Base-by-base conservation (phyloP, 148 eudicot species). In the Hydrangea macrophylla region DNA sequence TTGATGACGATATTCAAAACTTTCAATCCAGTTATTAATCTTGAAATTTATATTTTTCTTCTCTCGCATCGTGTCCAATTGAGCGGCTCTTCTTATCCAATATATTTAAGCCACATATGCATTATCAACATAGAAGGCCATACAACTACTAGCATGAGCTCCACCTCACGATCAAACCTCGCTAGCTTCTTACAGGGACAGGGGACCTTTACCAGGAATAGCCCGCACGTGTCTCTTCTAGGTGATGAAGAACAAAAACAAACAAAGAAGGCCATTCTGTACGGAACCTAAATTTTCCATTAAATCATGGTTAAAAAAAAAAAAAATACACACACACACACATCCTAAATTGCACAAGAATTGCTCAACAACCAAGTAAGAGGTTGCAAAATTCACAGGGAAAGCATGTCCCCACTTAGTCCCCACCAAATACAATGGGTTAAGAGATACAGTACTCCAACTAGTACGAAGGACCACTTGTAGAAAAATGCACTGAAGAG, bases 381-480 rank as follows among this genome's bases (percentile, higher is more conserved):
- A 22, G 33, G 28, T 11, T 26, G 1, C 22, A 13, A 2, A 26
- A 37, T 61, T 61, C 53, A 63, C 22, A 25, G 24, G 20, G 39
- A 37, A 12, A n/a, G 50, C 23, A 36, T 23, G 50, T 25, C 54
- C 30, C 35, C 24, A 18, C 26, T 25, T 25, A 42, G 23, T 62
- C 33, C 54, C 53, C 53, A 40, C 53, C 10, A 24, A 37, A 11
- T 61, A 36, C 27, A 35, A 35, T 37, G 3, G 24, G 15, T 24
- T 35, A 20, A 60, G 64, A 60, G 64, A 60, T 20, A 15, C 42
- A 25, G 2, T 55, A 24, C 58, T 55, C 58, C 60, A 57, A 53
- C 70, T 54, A 54, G 70, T 60, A 17, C 23, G 17, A 7, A 67
- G 60, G 61, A 55, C 70, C 70, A 67, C 60, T 7, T 24, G 20